Conservation (phyloP, 306 rosid species). For the Vigna reflexopilosa region DNA sequence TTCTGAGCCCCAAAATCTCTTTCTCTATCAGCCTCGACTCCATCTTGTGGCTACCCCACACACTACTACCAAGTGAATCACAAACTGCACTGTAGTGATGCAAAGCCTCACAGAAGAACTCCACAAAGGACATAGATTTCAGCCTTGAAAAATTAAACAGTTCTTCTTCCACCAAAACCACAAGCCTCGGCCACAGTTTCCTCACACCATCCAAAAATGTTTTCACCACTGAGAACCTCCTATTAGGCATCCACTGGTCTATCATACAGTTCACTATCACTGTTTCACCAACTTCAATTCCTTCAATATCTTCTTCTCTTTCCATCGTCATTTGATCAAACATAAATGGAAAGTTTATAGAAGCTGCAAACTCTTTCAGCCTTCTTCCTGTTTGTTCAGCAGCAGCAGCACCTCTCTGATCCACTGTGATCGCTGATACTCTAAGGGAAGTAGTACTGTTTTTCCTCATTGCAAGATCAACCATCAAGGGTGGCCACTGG, state of each 20-base stretch:
- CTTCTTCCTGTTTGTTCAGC: conserved; percentile 67
- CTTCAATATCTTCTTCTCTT: conserved; percentile 52
- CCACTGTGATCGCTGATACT: conserved; percentile 59
- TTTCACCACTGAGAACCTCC: conserved; percentile 50
- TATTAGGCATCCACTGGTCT: conserved; percentile 59
- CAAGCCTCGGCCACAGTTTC: conserved; percentile 62
- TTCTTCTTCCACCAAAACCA: conserved; percentile 71
- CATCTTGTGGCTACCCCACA: conserved; percentile 44
- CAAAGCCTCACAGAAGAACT: conserved; percentile 77
- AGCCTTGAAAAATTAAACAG: conserved; percentile 57
- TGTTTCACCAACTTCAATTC: conserved; percentile 47
- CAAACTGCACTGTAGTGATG: conserved; percentile 65
- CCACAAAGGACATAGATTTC: conserved; percentile 67
- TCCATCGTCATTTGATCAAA: conserved; percentile 54
- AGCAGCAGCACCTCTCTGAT: conserved; percentile 42
- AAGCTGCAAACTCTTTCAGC: conserved; percentile 64
- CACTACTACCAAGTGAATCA: conserved; percentile 58
- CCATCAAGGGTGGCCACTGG: conserved; percentile 81
- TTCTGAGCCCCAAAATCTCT: conserved; percentile 61
- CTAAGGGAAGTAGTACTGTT: conserved; percentile 44
- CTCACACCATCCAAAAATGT: conserved; percentile 52
- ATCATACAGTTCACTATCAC: conserved; percentile 63
- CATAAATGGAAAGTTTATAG: conserved; percentile 54
- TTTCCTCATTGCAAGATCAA: conserved; percentile 62
- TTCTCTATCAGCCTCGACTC: conserved; percentile 56